These are phyloP conservation scores for Salvia miltiorrhiza DNA, from an alignment of 257 asterid species.

Conservation along the genomic window DNA sequence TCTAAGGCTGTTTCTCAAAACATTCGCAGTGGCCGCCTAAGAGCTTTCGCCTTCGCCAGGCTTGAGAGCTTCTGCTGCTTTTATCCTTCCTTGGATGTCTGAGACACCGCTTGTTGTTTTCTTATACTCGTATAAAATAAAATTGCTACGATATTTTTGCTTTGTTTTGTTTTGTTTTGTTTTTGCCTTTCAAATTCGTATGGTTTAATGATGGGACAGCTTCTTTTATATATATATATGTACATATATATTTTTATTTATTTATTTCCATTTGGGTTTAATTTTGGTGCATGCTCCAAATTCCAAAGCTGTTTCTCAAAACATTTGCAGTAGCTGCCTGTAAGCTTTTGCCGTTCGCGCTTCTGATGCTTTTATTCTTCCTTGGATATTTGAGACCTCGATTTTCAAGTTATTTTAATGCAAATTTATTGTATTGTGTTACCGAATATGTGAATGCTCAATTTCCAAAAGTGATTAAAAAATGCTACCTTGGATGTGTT, in stretches of 20 bases:
- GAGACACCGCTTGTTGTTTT: neutral
- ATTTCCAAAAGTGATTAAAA: no score
- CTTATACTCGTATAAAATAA: no score
- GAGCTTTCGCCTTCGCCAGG: slow-evolving; percentile 62
- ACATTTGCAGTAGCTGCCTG: slow-evolving; percentile 77
- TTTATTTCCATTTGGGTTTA: no score
- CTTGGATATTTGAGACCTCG: no score
- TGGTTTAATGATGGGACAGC: no score
- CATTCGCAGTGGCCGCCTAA: slow-evolving; percentile 70
- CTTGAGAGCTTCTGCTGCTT: slow-evolving; percentile 63
- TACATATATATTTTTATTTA: no score
- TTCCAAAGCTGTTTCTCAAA: slow-evolving; percentile 65
- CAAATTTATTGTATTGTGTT: no score
- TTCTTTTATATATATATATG: no score
- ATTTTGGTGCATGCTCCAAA: slow-evolving; percentile 28
- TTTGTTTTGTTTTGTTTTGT: no score
- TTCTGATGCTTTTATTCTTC: neutral
- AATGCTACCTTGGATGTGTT: no score
- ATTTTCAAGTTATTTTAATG: neutral
- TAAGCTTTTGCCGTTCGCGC: slow-evolving; percentile 54
- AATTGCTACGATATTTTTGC: no score
- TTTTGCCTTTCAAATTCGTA: no score
- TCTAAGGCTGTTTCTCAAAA: neutral
- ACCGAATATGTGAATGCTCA: neutral
- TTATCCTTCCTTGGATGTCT: slow-evolving; percentile 67